Percentiles rank a stretch among this genome's conserved stretches.
Evolutionary conservation across 2,329 filamentous ascomycete genomes (phyloP).

Genomic region (Verticillium tricorpus): DNA sequence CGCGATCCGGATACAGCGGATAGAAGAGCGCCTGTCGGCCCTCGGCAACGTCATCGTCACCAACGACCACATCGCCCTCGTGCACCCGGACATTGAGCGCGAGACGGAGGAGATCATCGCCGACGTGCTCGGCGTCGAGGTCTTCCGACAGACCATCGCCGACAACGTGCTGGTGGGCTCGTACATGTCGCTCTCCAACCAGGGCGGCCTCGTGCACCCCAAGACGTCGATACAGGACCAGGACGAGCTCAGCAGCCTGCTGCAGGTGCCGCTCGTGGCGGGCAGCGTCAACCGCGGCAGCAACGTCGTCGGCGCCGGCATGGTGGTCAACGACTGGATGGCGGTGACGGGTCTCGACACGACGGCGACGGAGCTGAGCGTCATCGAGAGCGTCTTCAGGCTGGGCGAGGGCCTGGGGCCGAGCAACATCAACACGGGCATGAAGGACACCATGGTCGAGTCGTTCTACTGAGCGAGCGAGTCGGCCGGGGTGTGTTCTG

Average conservation of each 20-base stretch:
- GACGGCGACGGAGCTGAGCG: conserved; percentile 90
- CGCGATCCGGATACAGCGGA: conserved; percentile 87
- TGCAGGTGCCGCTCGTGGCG: conserved; percentile 94
- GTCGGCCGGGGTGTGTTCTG: neutral
- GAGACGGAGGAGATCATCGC: conserved; percentile 99
- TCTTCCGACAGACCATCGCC: conserved; percentile 90
- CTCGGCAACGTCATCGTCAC: conserved; percentile 95
- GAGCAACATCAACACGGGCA: conserved; percentile 70
- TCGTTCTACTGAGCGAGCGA: conserved; percentile 75
- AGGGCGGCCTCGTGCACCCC: conserved; percentile 93
- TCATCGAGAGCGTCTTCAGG: conserved; percentile 93
- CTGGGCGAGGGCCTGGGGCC: conserved; percentile 82
- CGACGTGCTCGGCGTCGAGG: conserved; percentile 84
- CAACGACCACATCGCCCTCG: conserved; percentile 94
- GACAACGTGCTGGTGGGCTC: conserved; percentile 95
- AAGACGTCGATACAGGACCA: conserved; percentile 97
- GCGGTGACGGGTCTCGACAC: conserved; percentile 89
- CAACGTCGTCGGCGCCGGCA: conserved; percentile 91
- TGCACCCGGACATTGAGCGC: conserved; percentile 93
- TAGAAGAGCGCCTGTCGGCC: conserved; percentile 93
- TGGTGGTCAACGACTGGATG: conserved; percentile 97
- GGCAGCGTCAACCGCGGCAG: conserved; percentile 91
- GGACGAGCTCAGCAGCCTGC: conserved; percentile 87
- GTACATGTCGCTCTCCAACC: conserved; percentile 95
- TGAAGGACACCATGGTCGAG: conserved; percentile 99